A percentile compares a stretch with the other conserved stretches of the same genome.
Conservation (phyloP, 202 grass and related monocot species). For the Bolboschoenoplectus hybrid region DNA sequence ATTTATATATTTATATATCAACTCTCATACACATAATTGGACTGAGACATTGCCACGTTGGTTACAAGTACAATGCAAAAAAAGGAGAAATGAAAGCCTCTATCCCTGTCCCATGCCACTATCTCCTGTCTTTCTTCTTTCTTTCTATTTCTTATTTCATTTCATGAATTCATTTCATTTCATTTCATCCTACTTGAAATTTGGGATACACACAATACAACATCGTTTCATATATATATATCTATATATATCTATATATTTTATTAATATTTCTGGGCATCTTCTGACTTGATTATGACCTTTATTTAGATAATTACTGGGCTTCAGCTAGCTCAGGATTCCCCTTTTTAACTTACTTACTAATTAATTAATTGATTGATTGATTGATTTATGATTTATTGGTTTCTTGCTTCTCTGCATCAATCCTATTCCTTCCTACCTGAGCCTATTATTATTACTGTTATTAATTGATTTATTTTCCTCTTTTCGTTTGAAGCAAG, state of each 20-base stretch:
- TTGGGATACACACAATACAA: not conserved
- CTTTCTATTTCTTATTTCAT: not conserved
- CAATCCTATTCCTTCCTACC: not conserved
- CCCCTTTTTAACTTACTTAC: not conserved
- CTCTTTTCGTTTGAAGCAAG: conserved; percentile 39
- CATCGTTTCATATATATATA: not conserved
- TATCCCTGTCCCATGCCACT: conserved; percentile 5
- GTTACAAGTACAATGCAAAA: conserved; percentile 26
- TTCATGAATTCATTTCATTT: not conserved
- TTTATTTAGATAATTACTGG: not conserved
- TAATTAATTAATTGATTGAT: too few species aligned
- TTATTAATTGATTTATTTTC: not conserved
- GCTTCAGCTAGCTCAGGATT: conserved; percentile 22
- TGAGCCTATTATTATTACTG: not conserved
- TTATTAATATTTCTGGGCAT: not conserved
- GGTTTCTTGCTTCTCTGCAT: conserved; percentile 6
- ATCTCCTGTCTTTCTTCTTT: conserved; percentile 4
- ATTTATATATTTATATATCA: too few species aligned
- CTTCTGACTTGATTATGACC: conserved; percentile 31
- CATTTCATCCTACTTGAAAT: not conserved
- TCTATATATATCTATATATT: not conserved
- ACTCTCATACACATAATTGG: not conserved
- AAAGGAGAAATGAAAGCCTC: conserved; percentile 29
- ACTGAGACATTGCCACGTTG: not conserved
- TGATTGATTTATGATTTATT: not conserved